Evolutionary conservation across 2,329 filamentous ascomycete genomes (phyloP).

Genomic region (Trichophaea hybrida): DNA sequence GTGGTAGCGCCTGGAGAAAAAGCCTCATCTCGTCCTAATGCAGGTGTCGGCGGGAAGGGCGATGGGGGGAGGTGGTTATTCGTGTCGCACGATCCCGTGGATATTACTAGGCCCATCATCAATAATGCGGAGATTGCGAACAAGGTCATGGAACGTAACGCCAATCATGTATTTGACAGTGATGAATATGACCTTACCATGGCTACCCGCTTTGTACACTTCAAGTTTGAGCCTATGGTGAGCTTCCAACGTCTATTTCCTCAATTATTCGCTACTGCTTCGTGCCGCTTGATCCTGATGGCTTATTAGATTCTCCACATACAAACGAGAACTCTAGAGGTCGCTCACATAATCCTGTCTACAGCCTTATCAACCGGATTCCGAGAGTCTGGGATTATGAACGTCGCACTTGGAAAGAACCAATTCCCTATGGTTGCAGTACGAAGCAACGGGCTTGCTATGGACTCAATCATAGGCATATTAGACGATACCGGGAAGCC

Average conservation of each 20-base stretch:
- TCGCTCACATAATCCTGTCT: conserved; percentile 61
- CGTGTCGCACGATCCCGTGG: conserved; percentile 66
- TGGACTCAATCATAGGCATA: conserved; percentile 66
- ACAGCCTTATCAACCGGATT: conserved; percentile 73
- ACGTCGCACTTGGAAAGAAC: conserved; percentile 29
- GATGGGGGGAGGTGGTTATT: conserved; percentile 73
- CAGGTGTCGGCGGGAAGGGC: conserved; percentile 68
- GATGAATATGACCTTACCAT: conserved; percentile 24
- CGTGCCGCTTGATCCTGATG: conserved; percentile 8
- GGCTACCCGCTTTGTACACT: conserved; percentile 49
- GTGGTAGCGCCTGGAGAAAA: conserved; percentile 6
- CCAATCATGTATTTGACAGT: conserved; percentile 4
- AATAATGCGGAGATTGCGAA: conserved; percentile 17
- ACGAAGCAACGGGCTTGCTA: conserved; percentile 63
- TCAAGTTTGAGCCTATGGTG: conserved; percentile 95
- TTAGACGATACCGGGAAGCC: conserved; percentile 27
- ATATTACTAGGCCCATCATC: conserved; percentile 25
- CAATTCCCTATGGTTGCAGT: conserved; percentile 67
- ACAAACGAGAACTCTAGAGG: conserved; percentile 56
- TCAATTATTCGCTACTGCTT: background rate
- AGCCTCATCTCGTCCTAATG: conserved; percentile 31
- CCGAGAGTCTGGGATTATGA: conserved; percentile 74
- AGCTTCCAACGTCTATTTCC: conserved; percentile 27
- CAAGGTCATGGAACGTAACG: conserved; percentile 1
- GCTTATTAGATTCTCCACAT: conserved; percentile 69